Percentiles rank a stretch among this genome's conserved stretches.
phyloP scores from a whole-genome alignment of 2,329 filamentous ascomycete genomes.

The Colletotrichum ledebouriae region DNA sequence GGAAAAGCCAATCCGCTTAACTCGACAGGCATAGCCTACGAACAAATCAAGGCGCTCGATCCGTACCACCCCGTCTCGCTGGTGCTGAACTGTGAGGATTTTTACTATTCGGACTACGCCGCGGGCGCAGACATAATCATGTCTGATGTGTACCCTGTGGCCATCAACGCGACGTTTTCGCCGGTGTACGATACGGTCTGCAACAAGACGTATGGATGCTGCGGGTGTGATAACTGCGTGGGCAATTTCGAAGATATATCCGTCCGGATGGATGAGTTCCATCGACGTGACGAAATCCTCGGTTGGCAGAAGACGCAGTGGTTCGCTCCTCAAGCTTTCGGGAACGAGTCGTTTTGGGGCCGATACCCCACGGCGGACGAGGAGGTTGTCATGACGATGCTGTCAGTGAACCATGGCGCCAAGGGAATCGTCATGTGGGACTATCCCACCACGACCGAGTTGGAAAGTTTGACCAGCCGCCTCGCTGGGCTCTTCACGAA shows the following conservation, averaged over 20 bases:
- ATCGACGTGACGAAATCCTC: conserved; percentile 54
- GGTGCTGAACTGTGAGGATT: conserved; percentile 73
- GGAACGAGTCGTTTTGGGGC: conserved; percentile 62
- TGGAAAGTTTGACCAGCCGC: conserved; percentile 55
- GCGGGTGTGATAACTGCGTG: conserved; percentile 72
- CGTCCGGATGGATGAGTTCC: conserved; percentile 56
- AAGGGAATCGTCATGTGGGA: conserved; percentile 61
- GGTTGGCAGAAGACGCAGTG: conserved; percentile 60
- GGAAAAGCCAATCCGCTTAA: conserved; percentile 59
- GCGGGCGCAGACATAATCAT: conserved; percentile 70
- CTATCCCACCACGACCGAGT: conserved; percentile 55
- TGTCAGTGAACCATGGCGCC: conserved; percentile 61
- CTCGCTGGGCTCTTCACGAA: conserved; percentile 55
- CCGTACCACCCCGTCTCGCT: conserved; percentile 72
- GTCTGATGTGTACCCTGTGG: conserved; percentile 72
- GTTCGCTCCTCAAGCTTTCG: conserved; percentile 62
- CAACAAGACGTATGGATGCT: conserved; percentile 72
- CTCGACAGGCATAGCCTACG: conserved; percentile 57
- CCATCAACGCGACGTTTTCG: conserved; percentile 66
- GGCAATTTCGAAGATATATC: conserved; percentile 67
- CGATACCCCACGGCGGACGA: conserved; percentile 60
- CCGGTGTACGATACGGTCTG: conserved; percentile 66
- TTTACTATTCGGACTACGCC: conserved; percentile 69
- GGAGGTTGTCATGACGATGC: conserved; percentile 58
- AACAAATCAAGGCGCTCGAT: conserved; percentile 63